Conservation (phyloP, 2,329 filamentous ascomycete genomes). For the Colletotrichum acutatum region DNA sequence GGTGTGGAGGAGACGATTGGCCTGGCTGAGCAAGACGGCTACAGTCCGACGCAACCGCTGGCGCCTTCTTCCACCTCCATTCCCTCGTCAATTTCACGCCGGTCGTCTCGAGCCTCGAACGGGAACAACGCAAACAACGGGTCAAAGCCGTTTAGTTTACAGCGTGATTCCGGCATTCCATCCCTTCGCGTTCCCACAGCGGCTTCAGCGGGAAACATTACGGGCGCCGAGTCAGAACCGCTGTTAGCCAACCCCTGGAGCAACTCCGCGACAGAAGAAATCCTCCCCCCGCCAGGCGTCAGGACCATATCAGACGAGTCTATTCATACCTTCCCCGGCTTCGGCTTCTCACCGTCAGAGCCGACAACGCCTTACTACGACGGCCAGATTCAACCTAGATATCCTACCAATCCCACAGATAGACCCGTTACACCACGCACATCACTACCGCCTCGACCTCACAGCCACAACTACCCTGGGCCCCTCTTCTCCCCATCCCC, state of each 20-base stretch:
- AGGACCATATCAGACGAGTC: conserved; percentile 51
- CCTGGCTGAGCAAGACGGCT: conserved; percentile 62
- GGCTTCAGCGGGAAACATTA: conserved; percentile 45
- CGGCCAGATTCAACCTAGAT: conserved; percentile 36
- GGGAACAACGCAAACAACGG: conserved; percentile 52
- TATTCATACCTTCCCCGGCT: conserved; percentile 41
- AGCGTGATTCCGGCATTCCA: conserved; percentile 49
- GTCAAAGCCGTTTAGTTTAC: conserved; percentile 49
- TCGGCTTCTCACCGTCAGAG: conserved; percentile 42
- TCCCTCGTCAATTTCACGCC: conserved; percentile 50
- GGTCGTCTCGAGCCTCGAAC: conserved; percentile 60
- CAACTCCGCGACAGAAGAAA: conserved; percentile 45
- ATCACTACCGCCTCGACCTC: conserved; percentile 39
- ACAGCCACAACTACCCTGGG: conserved; percentile 54
- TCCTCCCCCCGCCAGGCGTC: conserved; percentile 47
- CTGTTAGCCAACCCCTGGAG: conserved; percentile 58
- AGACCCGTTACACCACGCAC: conserved; percentile 36
- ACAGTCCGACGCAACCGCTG: conserved; percentile 48
- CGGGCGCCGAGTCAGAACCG: conserved; percentile 49
- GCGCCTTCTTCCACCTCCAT: conserved; percentile 46
- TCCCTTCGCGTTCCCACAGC: conserved; percentile 47
- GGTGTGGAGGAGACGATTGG: conserved; percentile 73
- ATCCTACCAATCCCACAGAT: conserved; percentile 32
- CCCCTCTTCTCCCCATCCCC: conserved; percentile 70
- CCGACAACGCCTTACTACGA: conserved; percentile 48